Evolutionary conservation across 495 filamentous ascomycete genomes (phyloP).

Genomic region (Symbiotaphrina buchneri): DNA sequence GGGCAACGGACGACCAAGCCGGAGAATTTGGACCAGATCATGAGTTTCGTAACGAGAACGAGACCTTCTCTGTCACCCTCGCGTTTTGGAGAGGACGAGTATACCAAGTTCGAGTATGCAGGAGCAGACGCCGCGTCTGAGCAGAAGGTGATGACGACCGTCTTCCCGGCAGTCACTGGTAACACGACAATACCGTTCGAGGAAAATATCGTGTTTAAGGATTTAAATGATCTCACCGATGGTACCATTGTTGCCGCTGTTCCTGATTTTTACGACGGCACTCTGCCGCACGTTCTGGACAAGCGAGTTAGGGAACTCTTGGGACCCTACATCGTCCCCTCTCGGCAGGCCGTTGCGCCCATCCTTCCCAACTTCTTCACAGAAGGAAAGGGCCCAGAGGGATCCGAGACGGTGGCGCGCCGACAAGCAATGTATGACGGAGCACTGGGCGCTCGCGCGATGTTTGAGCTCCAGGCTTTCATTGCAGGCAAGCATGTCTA

Average conservation of each 20-base stretch:
- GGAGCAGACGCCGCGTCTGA: constrained; percentile 14
- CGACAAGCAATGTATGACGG: constrained; percentile 20
- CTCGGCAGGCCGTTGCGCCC: constrained; percentile 12
- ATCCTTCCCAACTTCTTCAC: constrained; percentile 17
- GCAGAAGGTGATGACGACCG: constrained; percentile 10
- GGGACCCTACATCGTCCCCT: constrained; percentile 14
- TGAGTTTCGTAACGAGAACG: constrained; percentile 10
- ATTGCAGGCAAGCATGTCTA: constrained; percentile 14
- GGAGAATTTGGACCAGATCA: constrained; percentile 12
- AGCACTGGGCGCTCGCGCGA: constrained; percentile 20
- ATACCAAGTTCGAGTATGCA: constrained; percentile 9
- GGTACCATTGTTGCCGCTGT: constrained; percentile 10
- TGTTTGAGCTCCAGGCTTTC: constrained; percentile 19
- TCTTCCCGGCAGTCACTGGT: constrained; percentile 15
- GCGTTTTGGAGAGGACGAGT: constrained; percentile 12
- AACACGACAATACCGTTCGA: constrained; percentile 7
- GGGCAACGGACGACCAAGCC: constrained; percentile 5
- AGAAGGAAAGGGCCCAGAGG: constrained; percentile 10
- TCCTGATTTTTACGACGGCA: constrained; percentile 19
- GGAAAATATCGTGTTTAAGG: constrained; percentile 12
- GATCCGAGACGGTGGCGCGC: constrained; percentile 11
- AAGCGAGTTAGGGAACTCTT: constrained; percentile 9
- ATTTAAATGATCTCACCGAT: constrained; percentile 15
- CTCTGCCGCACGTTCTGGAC: constrained; percentile 10
- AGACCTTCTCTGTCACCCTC: constrained; percentile 18